Evolutionary conservation across 192 early-diverging fungal species (phyloP).

Genomic region (Coemansia sp.): DNA sequence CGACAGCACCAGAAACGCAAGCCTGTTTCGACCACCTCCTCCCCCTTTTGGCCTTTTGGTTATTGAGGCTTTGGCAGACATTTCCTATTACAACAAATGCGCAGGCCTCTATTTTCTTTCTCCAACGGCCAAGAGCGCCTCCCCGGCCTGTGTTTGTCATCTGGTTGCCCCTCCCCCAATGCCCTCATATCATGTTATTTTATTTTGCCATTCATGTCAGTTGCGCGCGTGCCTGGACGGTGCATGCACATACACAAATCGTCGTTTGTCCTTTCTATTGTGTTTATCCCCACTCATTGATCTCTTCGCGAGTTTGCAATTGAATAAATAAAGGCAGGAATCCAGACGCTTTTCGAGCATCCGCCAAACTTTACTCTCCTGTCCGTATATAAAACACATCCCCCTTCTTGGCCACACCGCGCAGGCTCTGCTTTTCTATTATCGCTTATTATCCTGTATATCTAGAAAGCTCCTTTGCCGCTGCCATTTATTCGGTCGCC

Average conservation of each 20-base stretch:
- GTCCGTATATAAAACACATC: neutral
- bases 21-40: too few relatives aligned
- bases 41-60: neutral
- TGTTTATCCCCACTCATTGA: slow-evolving; percentile 4
- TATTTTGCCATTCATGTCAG: neutral
- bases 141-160: neutral
- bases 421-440: neutral
- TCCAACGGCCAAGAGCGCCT: neutral
- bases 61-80: neutral
- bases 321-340: neutral
- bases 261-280: slow-evolving; percentile 7
- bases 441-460: neutral
- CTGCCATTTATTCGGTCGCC: neutral
- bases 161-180: neutral
- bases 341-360: neutral
- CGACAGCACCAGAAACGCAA: neutral
- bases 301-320: neutral
- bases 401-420: neutral
- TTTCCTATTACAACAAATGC: neutral
- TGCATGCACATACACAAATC: slow-evolving; percentile 5
- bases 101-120: slow-evolving; percentile 2
- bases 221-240: neutral
- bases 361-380: neutral
- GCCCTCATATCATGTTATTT: neutral
- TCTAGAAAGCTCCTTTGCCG: neutral